phyloP scores from a whole-genome alignment of 139 green algal genomes.

The Coccomyxa sp. region DNA sequence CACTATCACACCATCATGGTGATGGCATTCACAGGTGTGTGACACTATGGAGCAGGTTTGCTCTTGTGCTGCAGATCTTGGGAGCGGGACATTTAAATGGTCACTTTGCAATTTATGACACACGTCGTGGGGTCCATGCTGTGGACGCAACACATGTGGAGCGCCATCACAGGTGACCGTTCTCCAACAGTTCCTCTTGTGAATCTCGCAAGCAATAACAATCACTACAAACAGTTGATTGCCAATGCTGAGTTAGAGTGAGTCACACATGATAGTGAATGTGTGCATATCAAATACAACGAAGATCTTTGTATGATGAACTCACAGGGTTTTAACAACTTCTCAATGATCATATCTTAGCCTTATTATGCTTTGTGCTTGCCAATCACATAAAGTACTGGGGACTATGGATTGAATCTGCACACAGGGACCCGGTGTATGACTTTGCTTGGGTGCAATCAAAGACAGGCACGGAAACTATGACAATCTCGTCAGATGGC shows the following conservation, averaged over 20 bases:
- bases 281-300: background rate
- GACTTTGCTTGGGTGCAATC: slow-evolving; percentile 88
- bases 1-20: background rate
- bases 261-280: background rate
- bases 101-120: slow-evolving; percentile 83
- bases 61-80: slow-evolving; percentile 54
- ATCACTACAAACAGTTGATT: background rate
- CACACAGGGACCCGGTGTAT: slow-evolving; percentile 77
- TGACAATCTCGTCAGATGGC: slow-evolving; percentile 76
- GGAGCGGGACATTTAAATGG: slow-evolving; percentile 87
- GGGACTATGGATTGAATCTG: too few species aligned
- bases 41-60: background rate
- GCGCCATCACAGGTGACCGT: slow-evolving; percentile 35
- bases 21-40: background rate
- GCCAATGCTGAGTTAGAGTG: background rate
- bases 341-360: background rate
- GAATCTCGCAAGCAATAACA: background rate
- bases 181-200: background rate
- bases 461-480: slow-evolving; percentile 89
- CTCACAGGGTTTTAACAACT: background rate
- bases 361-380: background rate
- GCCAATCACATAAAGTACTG: background rate
- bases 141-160: slow-evolving; percentile 76
- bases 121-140: slow-evolving; percentile 64
- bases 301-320: background rate